Percentiles rank a stretch among this genome's conserved stretches.
Evolutionary conservation across 176 grass and related monocot genomes (phyloP).

Genomic region (Carex parvula): DNA sequence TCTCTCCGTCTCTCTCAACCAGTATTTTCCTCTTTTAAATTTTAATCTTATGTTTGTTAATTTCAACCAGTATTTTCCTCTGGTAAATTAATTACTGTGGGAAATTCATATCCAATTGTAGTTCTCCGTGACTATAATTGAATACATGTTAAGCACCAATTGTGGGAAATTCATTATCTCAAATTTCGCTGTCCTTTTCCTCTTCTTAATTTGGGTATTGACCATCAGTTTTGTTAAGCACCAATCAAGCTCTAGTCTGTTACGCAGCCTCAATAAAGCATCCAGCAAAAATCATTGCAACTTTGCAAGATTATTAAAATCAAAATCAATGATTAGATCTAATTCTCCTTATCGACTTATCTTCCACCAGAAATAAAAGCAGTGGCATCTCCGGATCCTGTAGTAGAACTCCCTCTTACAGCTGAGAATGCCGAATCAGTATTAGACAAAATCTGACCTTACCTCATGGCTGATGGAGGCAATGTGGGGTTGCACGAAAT

Average conservation of each 20-base stretch:
- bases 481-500: constrained; percentile 92
- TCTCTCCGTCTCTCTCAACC: constrained; percentile 10
- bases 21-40: too few relatives aligned
- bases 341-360: not conserved
- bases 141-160: too few relatives aligned
- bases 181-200: too few relatives aligned
- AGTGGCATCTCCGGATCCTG: constrained; percentile 57
- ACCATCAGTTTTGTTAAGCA: not conserved
- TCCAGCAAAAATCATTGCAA: not conserved
- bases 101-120: too few relatives aligned
- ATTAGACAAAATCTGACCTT: constrained; percentile 91
- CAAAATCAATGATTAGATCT: not conserved
- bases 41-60: too few relatives aligned
- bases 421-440: constrained; percentile 85
- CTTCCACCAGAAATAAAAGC: constrained; percentile 47
- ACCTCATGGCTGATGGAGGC: constrained; percentile 93
- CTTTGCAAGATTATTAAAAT: not conserved
- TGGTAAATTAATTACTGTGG: too few relatives aligned
- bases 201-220: too few relatives aligned
- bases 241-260: not conserved
- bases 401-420: constrained; percentile 60
- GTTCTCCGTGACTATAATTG: too few relatives aligned
- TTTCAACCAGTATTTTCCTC: too few relatives aligned
- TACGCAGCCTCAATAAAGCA: not conserved
- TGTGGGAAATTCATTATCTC: too few relatives aligned